Evolutionary conservation across 2,329 filamentous ascomycete genomes (phyloP).

Genomic region (Ophiocordyceps australis): DNA sequence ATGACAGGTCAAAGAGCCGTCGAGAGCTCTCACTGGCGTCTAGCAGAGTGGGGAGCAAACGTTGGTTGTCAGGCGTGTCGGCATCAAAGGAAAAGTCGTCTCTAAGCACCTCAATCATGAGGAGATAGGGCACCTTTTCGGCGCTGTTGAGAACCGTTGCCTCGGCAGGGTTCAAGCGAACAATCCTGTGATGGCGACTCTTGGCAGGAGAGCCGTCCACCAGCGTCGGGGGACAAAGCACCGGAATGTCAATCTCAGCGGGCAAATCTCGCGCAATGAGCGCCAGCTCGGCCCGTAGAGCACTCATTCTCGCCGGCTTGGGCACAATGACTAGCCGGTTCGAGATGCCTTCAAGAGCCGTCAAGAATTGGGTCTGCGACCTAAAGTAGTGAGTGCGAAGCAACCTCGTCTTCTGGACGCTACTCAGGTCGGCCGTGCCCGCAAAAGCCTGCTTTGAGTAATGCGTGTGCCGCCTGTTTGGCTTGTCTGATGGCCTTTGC

Average conservation of each 20-base stretch:
- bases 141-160: slow-evolving; percentile 75
- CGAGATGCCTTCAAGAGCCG: slow-evolving; percentile 67
- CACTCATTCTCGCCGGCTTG: slow-evolving; percentile 65
- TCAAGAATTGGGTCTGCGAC: slow-evolving; percentile 64
- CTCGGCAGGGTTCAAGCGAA: slow-evolving; percentile 67
- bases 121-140: slow-evolving; percentile 67
- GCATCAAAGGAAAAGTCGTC: slow-evolving; percentile 77
- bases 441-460: slow-evolving; percentile 36
- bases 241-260: slow-evolving; percentile 67
- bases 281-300: slow-evolving; percentile 62
- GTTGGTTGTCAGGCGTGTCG: slow-evolving; percentile 52
- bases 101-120: slow-evolving; percentile 68
- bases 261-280: slow-evolving; percentile 67
- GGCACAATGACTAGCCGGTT: slow-evolving; percentile 70
- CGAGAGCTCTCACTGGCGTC: slow-evolving; percentile 36
- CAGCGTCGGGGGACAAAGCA: slow-evolving; percentile 61
- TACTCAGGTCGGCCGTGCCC: slow-evolving; percentile 42
- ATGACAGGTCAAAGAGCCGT: slow-evolving; percentile 45
- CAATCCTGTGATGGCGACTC: slow-evolving; percentile 67
- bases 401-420: slow-evolving; percentile 50
- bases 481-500: slow-evolving; percentile 25
- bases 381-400: slow-evolving; percentile 70
- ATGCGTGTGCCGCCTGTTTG: slow-evolving; percentile 42
- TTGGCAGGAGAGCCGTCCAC: slow-evolving; percentile 55
- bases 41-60: slow-evolving; percentile 39